These are phyloP conservation scores for Pyrenula aspistea DNA, from an alignment of 495 filamentous ascomycete species.

Conservation along the genomic window DNA sequence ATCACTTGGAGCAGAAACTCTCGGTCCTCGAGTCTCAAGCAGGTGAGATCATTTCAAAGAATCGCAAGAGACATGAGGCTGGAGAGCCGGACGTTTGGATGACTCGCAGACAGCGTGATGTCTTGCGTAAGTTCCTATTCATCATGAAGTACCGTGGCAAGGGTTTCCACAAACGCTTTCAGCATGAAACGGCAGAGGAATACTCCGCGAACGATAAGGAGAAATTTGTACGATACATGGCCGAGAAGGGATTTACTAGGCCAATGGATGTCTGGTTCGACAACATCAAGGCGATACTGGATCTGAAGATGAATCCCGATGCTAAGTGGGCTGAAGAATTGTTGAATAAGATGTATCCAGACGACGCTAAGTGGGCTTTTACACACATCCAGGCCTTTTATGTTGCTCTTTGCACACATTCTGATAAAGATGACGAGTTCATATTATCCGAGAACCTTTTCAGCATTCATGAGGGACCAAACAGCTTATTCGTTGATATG, in stretches of 20 bases:
- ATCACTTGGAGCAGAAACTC: constrained; percentile 25
- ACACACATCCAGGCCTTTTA: constrained; percentile 22
- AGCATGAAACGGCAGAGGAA: constrained; percentile 16
- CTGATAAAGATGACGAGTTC: constrained; percentile 27
- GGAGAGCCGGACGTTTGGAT: constrained; percentile 17
- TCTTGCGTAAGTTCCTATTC: constrained; percentile 40
- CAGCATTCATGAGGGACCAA: constrained; percentile 33
- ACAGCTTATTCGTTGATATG: constrained; percentile 4
- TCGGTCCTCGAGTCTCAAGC: constrained; percentile 19
- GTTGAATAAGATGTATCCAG: constrained; percentile 19
- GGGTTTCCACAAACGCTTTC: constrained; percentile 20
- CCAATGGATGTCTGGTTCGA: constrained; percentile 42
- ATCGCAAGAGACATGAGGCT: constrained; percentile 16
- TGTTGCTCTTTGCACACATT: constrained; percentile 33
- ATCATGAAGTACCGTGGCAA: constrained; percentile 35
- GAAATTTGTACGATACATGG: constrained; percentile 28
- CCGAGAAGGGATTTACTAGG: constrained; percentile 22
- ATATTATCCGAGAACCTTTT: constrained; percentile 36
- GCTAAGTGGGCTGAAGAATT: constrained; percentile 22
- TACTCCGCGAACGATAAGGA: constrained; percentile 29
- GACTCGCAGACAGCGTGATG: constrained; percentile 23
- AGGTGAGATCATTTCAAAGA: constrained; percentile 17
- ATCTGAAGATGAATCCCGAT: constrained; percentile 28
- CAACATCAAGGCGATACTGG: constrained; percentile 32
- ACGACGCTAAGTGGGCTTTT: constrained; percentile 31